These are phyloP conservation scores for Aspergillus incahuasiensis DNA, from an alignment of 495 filamentous ascomycete species.

Conservation along the genomic window DNA sequence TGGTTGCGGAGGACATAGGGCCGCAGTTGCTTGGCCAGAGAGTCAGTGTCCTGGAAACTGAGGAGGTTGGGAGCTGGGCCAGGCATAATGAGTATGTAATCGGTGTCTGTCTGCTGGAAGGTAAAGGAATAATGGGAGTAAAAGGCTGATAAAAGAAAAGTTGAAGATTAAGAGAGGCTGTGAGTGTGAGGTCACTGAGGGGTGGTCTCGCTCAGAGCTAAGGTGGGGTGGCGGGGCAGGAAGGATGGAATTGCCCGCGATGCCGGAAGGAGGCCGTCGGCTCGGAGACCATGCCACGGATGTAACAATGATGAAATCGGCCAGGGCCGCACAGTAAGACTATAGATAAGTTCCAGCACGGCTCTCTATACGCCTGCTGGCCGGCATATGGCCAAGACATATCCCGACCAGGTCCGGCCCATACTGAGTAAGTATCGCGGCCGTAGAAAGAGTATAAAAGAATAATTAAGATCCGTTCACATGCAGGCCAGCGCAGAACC, in stretches of 20 bases:
- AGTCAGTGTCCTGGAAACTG: constrained; percentile 62
- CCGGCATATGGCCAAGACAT: too few relatives aligned
- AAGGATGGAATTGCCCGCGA: background rate
- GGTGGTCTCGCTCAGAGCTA: constrained; percentile 17
- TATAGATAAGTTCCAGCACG: too few relatives aligned
- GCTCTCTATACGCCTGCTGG: too few relatives aligned
- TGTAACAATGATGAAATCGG: background rate
- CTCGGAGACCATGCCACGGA: background rate
- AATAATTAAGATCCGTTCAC: too few relatives aligned
- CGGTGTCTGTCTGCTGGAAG: background rate
- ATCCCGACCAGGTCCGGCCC: too few relatives aligned
- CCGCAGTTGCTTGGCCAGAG: constrained; percentile 70
- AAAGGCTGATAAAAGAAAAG: background rate
- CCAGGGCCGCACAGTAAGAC: too few relatives aligned
- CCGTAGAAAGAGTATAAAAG: too few relatives aligned
- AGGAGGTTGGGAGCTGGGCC: constrained; percentile 71
- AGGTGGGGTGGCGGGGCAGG: constrained; percentile 21
- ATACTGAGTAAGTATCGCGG: too few relatives aligned
- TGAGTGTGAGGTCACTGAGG: background rate
- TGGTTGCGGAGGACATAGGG: constrained; percentile 76
- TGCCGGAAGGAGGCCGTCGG: constrained; percentile 11
- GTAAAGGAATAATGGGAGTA: background rate
- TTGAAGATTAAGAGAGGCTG: background rate
- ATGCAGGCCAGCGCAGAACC: too few relatives aligned
- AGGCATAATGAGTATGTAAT: constrained; percentile 29